phyloP scores from a whole-genome alignment of 2,329 filamentous ascomycete genomes.

The Ophiostoma montium region DNA sequence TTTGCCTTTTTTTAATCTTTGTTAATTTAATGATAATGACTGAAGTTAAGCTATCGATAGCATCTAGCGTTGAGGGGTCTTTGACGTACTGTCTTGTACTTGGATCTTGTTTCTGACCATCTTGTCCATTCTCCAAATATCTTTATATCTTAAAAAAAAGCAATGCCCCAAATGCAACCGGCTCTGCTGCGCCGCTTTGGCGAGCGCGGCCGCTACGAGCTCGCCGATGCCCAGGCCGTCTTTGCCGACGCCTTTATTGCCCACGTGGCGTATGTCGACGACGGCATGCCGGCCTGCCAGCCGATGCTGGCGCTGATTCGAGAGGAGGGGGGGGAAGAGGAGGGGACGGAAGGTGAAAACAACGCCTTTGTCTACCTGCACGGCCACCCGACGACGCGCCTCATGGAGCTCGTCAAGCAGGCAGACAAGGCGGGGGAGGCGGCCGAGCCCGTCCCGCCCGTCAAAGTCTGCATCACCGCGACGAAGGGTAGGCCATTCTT shows the following conservation, averaged over 20 bases:
- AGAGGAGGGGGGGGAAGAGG: background rate
- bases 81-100: too few relatives aligned
- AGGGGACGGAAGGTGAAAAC: background rate
- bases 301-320: constrained; percentile 11
- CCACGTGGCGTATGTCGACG: constrained; percentile 11
- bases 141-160: too few relatives aligned
- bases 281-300: constrained; percentile 11
- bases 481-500: constrained; percentile 10
- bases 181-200: constrained; percentile 10
- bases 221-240: constrained; percentile 8
- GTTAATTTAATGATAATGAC: background rate
- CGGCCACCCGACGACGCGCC: constrained; percentile 11
- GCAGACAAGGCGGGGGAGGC: constrained; percentile 6
- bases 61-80: too few relatives aligned
- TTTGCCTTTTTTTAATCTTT: background rate
- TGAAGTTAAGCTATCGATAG: too few relatives aligned
- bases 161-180: constrained; percentile 10
- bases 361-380: constrained; percentile 10
- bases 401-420: constrained; percentile 12
- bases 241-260: constrained; percentile 12
- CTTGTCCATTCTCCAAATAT: background rate
- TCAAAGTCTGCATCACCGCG: constrained; percentile 13
- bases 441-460: background rate
- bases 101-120: background rate
- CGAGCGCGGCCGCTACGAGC: constrained; percentile 10